Evolutionary conservation across 345 rosid genomes (phyloP).

Genomic region (Hypericum androsaemum): DNA sequence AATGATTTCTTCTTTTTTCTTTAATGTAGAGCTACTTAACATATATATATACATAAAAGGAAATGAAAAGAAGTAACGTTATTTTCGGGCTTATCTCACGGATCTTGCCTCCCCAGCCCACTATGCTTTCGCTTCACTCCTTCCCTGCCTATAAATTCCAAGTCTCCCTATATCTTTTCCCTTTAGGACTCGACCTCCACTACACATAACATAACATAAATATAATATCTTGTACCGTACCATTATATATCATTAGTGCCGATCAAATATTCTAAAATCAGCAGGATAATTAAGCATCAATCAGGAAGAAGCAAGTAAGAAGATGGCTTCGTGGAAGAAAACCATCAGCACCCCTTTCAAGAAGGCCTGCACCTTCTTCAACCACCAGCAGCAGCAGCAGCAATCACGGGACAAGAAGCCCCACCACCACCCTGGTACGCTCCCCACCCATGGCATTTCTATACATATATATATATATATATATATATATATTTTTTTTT

Average conservation of each 20-base stretch:
- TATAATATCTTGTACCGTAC: no score
- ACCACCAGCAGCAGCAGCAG: conserved; percentile 29
- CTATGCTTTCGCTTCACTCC: background rate
- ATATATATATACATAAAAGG: conserved; percentile 4
- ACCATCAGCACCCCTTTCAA: conserved; percentile 65
- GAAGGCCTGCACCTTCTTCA: conserved; percentile 79
- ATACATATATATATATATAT: no score
- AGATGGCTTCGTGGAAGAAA: conserved; percentile 77
- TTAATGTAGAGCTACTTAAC: no score
- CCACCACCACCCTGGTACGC: conserved; percentile 31
- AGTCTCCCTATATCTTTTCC: background rate
- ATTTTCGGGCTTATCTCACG: conserved; percentile 50
- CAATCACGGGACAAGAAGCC: conserved; percentile 31
- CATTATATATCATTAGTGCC: no score
- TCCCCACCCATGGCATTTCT: no score
- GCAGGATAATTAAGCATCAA: no score
- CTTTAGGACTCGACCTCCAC: background rate
- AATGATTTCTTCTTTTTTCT: no score
- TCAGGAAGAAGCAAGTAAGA: no score
- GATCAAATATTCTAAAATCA: no score
- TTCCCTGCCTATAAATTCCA: background rate
- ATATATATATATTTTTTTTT: no score
- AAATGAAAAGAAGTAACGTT: conserved; percentile 17
- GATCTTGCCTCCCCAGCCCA: conserved; percentile 51
- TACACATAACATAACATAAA: background rate